Evolutionary conservation across 2,329 filamentous ascomycete species (phyloP), one percentile per base, ranked within the genome.

Genomic region (Cryphonectria japonica): DNA sequence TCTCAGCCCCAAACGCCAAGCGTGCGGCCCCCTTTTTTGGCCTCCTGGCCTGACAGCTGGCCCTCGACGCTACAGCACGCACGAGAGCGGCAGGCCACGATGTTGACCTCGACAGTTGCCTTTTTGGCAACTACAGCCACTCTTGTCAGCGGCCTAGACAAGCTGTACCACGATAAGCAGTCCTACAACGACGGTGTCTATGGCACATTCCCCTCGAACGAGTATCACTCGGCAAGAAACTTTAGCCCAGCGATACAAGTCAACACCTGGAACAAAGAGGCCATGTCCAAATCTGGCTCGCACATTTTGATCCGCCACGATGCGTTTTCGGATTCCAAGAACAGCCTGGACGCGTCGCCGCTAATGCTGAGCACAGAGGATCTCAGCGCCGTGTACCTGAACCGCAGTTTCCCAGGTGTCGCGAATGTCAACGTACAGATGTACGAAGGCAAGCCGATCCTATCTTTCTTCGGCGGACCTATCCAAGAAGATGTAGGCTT

Each of bases 321-420:
- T 54, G 67, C 68, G 4, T 26, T 41, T 2, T 11, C 66, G 13
- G 11, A n/a, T 59, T 70, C 41, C 39, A 46, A 41, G n/a, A 29
- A 1, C 22, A 59, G 19, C 5, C 16, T 61, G 62, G 75, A 71
- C 54, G 74, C 76, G 19, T 79, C 78, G 11, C 80, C 80, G 32
- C 78, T 81, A 75, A 81, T 82, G 32, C 74, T 81, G 66, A 77
- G 77, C 65, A 75, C 76, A n/a, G 73, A 75, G 29, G 81, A 82
- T 61, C 76, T 82, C 26, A 80, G 78, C 60, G 77, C 82, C 3
- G 77, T 82, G 2, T 82, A 82, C 71, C 79, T 79, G 65, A 78
- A 82, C 65, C 79, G 79, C 71, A 74, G 68, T 29, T 80, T 77
- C 65, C 39, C 66, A 2, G 39, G 57, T 11, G 73, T 69, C 4